Conservation (phyloP, 1,284 basidiomycete species). For the Sporisorium iseilematis-ciliati region DNA sequence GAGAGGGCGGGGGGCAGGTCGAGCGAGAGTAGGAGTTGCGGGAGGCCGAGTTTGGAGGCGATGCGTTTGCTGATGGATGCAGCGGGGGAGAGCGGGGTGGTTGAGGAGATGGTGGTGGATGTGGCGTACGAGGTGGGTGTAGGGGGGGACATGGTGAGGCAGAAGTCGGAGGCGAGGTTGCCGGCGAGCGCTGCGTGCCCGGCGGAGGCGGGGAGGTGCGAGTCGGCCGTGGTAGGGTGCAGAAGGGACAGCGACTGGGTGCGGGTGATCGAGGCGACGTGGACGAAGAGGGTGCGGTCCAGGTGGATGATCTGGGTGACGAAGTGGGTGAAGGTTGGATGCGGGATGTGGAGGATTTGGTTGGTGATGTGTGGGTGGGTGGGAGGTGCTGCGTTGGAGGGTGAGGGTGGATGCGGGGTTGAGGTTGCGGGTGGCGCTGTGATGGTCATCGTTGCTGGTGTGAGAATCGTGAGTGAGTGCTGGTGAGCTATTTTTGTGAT, state of each 20-base stretch:
- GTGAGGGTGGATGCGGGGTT: background rate
- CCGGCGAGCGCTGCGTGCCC: background rate
- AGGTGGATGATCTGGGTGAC: slow-evolving; percentile 33
- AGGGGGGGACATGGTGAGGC: slow-evolving; percentile 39
- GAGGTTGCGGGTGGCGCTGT: background rate
- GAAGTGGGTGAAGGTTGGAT: slow-evolving; percentile 18
- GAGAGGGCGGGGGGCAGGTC: slow-evolving; percentile 37
- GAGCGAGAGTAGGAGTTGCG: slow-evolving; percentile 55
- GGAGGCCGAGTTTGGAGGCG: slow-evolving; percentile 27
- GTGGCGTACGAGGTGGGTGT: background rate
- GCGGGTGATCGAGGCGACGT: slow-evolving; percentile 18
- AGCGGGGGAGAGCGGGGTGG: slow-evolving; percentile 15
- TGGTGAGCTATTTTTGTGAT: too few species aligned
- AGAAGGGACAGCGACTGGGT: slow-evolving; percentile 13
- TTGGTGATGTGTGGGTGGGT: slow-evolving; percentile 29
- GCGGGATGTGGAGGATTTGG: slow-evolving; percentile 36
- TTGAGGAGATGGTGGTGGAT: slow-evolving; percentile 9
- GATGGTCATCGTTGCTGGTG: too few species aligned
- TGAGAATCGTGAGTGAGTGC: too few species aligned
- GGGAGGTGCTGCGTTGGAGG: background rate
- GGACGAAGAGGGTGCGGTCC: slow-evolving; percentile 27
- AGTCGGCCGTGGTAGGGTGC: background rate
- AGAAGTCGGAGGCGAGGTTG: slow-evolving; percentile 40
- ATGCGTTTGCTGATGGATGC: slow-evolving; percentile 27
- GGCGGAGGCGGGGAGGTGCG: background rate